Percentiles rank a stretch among this genome's conserved stretches.
Conservation (phyloP, 2,329 filamentous ascomycete genomes). For the Cercospora citrullina region DNA sequence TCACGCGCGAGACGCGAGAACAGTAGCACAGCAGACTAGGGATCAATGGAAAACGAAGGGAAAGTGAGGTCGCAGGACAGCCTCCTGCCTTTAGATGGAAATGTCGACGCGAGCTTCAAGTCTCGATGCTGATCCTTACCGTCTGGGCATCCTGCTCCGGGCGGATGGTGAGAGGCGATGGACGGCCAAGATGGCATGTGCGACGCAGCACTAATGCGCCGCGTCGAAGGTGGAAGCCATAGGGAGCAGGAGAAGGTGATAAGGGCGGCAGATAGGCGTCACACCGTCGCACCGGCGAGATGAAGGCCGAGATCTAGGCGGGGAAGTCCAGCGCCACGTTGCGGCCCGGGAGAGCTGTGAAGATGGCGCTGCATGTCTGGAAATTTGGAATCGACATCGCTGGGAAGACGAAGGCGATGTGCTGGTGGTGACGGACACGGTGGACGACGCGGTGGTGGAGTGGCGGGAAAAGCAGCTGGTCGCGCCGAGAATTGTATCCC, state of each 20-base stretch:
- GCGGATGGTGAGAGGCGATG: not conserved
- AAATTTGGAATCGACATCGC: not conserved
- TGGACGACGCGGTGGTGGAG: not conserved
- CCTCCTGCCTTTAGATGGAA: not conserved
- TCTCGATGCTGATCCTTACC: not conserved
- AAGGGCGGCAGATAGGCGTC: not conserved
- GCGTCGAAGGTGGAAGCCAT: not conserved
- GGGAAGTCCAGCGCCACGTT: not conserved
- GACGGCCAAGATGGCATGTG: not conserved
- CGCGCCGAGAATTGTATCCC: not conserved
- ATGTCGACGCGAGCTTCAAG: not conserved
- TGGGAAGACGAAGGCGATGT: not conserved
- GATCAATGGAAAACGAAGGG: not conserved
- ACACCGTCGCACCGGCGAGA: not conserved
- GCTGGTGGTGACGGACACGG: not conserved
- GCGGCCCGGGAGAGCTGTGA: not conserved
- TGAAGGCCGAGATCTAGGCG: constrained; percentile 2
- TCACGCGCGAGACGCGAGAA: not conserved
- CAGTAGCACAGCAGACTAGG: not conserved
- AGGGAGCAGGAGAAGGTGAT: not conserved
- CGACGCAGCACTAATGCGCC: constrained; percentile 3
- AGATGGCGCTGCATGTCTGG: not conserved
- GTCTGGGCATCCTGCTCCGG: not conserved
- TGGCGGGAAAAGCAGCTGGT: not conserved
- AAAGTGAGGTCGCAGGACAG: not conserved